These are phyloP conservation scores for Carpinus viminea DNA, from an alignment of 306 rosid species.

Conservation along the genomic window DNA sequence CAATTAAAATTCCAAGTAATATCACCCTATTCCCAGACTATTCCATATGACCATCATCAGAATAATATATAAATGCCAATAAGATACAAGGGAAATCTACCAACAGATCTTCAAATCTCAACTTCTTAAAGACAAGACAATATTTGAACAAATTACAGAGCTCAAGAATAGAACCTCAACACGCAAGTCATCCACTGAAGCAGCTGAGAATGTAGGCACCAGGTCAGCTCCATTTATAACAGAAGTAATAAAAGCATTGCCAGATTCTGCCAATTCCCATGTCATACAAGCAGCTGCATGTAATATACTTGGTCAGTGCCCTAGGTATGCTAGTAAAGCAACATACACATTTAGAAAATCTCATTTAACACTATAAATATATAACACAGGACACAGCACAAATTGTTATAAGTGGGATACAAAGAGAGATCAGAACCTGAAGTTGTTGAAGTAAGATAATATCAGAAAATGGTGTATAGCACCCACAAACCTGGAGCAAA, in stretches of 20 bases:
- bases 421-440: not conserved
- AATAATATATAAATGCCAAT: not conserved
- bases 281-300: conserved; percentile 98
- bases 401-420: conserved; percentile 6
- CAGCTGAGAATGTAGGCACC: conserved; percentile 96
- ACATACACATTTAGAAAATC: conserved; percentile 1
- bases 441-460: conserved; percentile 2
- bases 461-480: conserved; percentile 2
- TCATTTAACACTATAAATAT: conserved; percentile 16
- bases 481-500: conserved; percentile 87
- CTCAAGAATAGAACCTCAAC: conserved; percentile 64
- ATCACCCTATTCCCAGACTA: not conserved
- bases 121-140: conserved; percentile 5
- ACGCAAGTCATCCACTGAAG: conserved; percentile 92
- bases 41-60: conserved; percentile 9
- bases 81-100: conserved; percentile 18
- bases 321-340: conserved; percentile 15
- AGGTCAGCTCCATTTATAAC: conserved; percentile 93
- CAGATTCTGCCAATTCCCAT: conserved; percentile 96
- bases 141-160: not conserved
- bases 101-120: conserved; percentile 1
- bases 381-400: conserved; percentile 14
- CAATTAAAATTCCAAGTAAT: not conserved
- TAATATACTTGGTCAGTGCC: conserved; percentile 32
- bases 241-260: conserved; percentile 68